These are phyloP conservation scores for Onygena corvina DNA, from an alignment of 2,329 filamentous ascomycete genomes.

Conservation along the genomic window DNA sequence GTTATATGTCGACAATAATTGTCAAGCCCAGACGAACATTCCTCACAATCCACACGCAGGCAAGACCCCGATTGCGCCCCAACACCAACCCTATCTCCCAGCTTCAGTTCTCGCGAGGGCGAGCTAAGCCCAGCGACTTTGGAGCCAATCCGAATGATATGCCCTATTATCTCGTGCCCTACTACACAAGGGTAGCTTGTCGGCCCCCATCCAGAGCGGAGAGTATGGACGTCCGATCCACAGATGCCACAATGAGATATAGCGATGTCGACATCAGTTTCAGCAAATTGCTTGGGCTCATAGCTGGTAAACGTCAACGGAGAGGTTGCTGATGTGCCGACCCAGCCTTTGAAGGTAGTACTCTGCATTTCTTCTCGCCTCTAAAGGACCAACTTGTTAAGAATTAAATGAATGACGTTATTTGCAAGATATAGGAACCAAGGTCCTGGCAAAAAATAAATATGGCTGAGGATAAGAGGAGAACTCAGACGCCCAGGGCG, in stretches of 20 bases:
- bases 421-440: not conserved
- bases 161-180: conserved; percentile 55
- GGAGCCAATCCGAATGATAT: conserved; percentile 53
- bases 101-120: conserved; percentile 40
- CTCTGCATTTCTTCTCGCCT: conserved; percentile 1
- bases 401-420: not conserved
- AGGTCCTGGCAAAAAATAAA: too few species aligned
- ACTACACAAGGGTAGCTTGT: conserved; percentile 42
- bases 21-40: conserved; percentile 29
- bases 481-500: too few species aligned
- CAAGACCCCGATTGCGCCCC: conserved; percentile 52
- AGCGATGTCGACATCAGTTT: conserved; percentile 64
- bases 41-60: conserved; percentile 31
- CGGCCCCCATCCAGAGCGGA: conserved; percentile 46
- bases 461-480: too few species aligned
- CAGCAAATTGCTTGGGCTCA: conserved; percentile 16
- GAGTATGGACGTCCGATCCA: conserved; percentile 59
- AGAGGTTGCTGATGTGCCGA: conserved; percentile 26
- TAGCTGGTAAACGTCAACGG: conserved; percentile 27
- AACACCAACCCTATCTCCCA: conserved; percentile 55
- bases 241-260: conserved; percentile 71
- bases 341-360: conserved; percentile 29
- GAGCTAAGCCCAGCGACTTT: conserved; percentile 44
- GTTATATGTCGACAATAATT: conserved; percentile 31
- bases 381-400: not conserved